Base-by-base conservation (phyloP, 179 eudicot species). In the Heliamphora pulchella region DNA sequence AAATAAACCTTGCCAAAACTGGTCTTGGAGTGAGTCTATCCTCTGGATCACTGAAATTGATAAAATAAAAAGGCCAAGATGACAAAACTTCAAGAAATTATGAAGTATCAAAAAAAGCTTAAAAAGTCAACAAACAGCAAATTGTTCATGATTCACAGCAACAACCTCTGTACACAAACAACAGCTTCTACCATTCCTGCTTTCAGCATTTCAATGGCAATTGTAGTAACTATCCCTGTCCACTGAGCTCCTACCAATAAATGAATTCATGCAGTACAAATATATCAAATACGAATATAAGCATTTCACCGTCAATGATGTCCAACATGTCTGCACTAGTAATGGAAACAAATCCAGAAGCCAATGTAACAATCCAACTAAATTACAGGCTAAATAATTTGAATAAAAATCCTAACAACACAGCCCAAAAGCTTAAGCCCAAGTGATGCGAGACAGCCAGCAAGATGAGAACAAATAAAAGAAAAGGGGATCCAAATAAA, bases 151-250 rank as follows among this genome's bases (percentile, higher is more conserved):
- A 41, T 73, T 70, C 13, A 15, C 15, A 69, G 31, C 51, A 20
- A 69, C 57, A 86, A 95, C 98, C 98, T 95, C 84, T 95, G 98
- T 15, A 95, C 98, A 79, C 98, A 95, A 76, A 95, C 81, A 83
- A 95, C 98, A 81, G 97, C 98, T 80, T 95, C 98, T 7, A 95
- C 98, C 86, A 87, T 86, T 79, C 93, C 97, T 80, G 93, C 80
- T 87, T 91, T 92, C 68, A 95, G 88, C 98, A 95, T 95, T 88
- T 93, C 97, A 76, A 95, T 85, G 20, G 98, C 98, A 81, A 95
- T 95, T 77, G 98, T 93, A 20, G 98, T 95, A 61, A 95, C 97
- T 84, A 95, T 93, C 70, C 98, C 97, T 53, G 98, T 95, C 98
- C 98, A 95, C 77, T 95, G 98, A 54, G 98, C 98, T 82, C 97